Evolutionary conservation across 2,329 filamentous ascomycete genomes (phyloP).

Genomic region (Helminthosporium solani): DNA sequence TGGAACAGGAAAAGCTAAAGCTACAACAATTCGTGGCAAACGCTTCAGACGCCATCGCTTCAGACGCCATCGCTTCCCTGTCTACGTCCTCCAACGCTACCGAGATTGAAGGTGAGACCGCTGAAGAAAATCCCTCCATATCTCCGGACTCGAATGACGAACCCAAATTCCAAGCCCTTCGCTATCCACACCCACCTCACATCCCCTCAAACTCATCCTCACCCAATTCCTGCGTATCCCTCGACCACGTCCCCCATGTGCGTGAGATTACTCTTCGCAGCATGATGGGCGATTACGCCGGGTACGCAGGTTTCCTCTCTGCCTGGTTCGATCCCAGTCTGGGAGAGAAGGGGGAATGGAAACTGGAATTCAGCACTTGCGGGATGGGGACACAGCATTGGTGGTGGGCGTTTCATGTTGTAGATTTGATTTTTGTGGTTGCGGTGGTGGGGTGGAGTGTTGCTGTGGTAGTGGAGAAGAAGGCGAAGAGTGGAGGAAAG

Average conservation of each 20-base stretch:
- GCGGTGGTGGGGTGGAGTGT: not conserved
- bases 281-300: constrained; percentile 98
- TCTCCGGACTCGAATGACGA: not conserved
- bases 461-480: not conserved
- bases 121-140: not conserved
- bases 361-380: constrained; percentile 77
- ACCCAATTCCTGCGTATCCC: constrained; percentile 15
- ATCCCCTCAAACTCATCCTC: constrained; percentile 36
- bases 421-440: constrained; percentile 58
- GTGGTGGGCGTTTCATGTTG: constrained; percentile 88
- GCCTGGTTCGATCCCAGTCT: constrained; percentile 78
- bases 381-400: constrained; percentile 81
- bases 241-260: constrained; percentile 55
- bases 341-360: constrained; percentile 78
- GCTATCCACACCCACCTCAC: constrained; percentile 19
- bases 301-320: constrained; percentile 84
- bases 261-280: constrained; percentile 91
- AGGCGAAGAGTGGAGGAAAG: too few relatives aligned
- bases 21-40: constrained; percentile 12
- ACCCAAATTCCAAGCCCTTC: constrained; percentile 25
- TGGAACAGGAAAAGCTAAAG: constrained; percentile 15
- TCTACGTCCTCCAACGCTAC: too few relatives aligned
- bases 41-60: constrained; percentile 4
- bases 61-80: not conserved
- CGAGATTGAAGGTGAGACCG: not conserved